These are phyloP conservation scores for Oryza meridionalis DNA, from an alignment of 176 grass and related monocot species.

Conservation along the genomic window DNA sequence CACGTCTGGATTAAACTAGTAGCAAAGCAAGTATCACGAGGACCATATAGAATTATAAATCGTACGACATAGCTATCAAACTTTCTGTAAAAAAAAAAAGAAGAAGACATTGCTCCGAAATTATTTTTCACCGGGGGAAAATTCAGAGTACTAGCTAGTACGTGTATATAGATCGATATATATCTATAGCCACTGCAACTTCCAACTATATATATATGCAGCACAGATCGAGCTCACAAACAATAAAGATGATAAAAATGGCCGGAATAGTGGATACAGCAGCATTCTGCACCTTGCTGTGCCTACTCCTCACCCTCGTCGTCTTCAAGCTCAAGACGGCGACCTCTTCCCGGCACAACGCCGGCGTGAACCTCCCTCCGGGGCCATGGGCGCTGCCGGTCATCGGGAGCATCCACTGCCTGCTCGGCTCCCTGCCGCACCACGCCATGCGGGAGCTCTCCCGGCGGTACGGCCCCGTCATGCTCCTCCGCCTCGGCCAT, in stretches of 20 bases:
- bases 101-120: no score
- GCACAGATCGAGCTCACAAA: not conserved
- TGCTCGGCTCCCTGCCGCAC: conserved; percentile 52
- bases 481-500: conserved; percentile 54
- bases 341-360: no score
- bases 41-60: no score
- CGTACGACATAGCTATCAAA: no score
- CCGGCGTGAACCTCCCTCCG: conserved; percentile 31
- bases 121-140: not conserved
- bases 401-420: conserved; percentile 53
- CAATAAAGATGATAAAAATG: not conserved
- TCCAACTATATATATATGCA: not conserved
- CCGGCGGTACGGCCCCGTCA: conserved; percentile 37
- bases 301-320: not conserved
- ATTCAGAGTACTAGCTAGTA: no score
- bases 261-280: not conserved
- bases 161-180: no score
- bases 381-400: conserved; percentile 46
- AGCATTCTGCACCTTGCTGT: conserved; percentile 15
- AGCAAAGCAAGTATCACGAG: not conserved
- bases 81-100: no score
- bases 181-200: not conserved
- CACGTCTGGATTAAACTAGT: not conserved
- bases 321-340: not conserved
- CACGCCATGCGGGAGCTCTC: conserved; percentile 46